These are phyloP conservation scores for Cyclotella kingstonii DNA, from an alignment of 108 stramenopile species.

Conservation along the genomic window DNA sequence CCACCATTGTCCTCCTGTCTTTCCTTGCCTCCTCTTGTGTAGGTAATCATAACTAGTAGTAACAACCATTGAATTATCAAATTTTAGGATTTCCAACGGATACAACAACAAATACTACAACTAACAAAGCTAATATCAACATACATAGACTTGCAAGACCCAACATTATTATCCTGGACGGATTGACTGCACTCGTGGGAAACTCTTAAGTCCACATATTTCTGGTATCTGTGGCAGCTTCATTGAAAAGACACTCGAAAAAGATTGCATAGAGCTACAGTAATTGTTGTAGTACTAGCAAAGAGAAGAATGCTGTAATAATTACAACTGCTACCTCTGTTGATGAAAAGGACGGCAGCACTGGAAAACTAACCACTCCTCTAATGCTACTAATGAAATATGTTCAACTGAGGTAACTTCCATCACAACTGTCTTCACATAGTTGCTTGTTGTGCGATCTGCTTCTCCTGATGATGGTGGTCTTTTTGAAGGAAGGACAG, in stretches of 20 bases:
- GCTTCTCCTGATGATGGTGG: slow-evolving; percentile 44
- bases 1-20: too few relatives aligned
- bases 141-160: slow-evolving; percentile 8
- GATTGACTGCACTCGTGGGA: slow-evolving; percentile 56
- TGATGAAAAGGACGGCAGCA: neutral
- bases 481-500: slow-evolving; percentile 25
- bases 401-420: too few relatives aligned
- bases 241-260: slow-evolving; percentile 17
- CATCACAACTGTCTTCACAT: slow-evolving; percentile 3
- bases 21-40: too few relatives aligned
- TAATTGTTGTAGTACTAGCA: neutral
- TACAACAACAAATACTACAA: neutral
- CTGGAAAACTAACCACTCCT: neutral
- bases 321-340: too few relatives aligned
- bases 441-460: slow-evolving; percentile 24
- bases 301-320: too few relatives aligned
- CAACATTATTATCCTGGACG: slow-evolving; percentile 59
- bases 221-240: slow-evolving; percentile 37
- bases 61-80: too few relatives aligned
- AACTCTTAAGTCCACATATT: slow-evolving; percentile 49
- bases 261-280: neutral
- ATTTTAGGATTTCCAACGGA: too few relatives aligned
- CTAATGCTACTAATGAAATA: too few relatives aligned
- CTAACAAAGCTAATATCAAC: neutral
- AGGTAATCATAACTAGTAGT: too few relatives aligned